Conservation (phyloP, 129 eudicot species). For the Flaveria ramosissima region DNA sequence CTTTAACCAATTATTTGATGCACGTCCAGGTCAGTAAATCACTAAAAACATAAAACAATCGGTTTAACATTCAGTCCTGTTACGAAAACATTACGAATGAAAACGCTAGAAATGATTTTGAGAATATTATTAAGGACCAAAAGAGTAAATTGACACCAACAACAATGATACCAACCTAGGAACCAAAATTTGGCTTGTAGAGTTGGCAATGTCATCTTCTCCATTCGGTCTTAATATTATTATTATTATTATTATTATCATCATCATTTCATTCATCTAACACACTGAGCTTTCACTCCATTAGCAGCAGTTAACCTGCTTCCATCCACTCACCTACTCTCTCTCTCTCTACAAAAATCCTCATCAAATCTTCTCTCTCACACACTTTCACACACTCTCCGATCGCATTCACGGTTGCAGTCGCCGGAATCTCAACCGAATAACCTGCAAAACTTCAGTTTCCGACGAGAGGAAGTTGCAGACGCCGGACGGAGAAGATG, state of each 20-base stretch:
- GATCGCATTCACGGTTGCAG: constrained; percentile 33
- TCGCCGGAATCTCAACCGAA: constrained; percentile 13
- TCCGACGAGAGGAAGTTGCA: constrained; percentile 21
- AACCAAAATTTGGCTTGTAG: constrained; percentile 79
- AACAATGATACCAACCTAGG: constrained; percentile 41
- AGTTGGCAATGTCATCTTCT: constrained; percentile 78
- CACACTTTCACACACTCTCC: constrained; percentile 31
- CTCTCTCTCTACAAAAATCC: constrained; percentile 25
- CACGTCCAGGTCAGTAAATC: no score
- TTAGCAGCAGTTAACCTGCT: constrained; percentile 62
- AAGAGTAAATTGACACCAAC: constrained; percentile 26
- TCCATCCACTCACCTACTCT: constrained; percentile 61
- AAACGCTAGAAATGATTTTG: neutral
- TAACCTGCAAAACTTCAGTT: neutral
- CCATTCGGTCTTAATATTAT: constrained; percentile 7
- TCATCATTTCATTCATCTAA: constrained; percentile 9
- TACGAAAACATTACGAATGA: no score
- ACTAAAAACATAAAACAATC: no score
- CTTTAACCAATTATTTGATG: no score
- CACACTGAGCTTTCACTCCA: constrained; percentile 24
- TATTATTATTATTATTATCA: neutral
- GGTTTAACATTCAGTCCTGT: no score
- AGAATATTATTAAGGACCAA: constrained; percentile 24
- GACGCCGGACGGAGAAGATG: constrained; percentile 37
- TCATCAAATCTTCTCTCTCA: constrained; percentile 18